A percentile compares a stretch with the other conserved stretches of the same genome.
Conservation (phyloP, 2,329 filamentous ascomycete species). For the Colletotrichum lentis region DNA sequence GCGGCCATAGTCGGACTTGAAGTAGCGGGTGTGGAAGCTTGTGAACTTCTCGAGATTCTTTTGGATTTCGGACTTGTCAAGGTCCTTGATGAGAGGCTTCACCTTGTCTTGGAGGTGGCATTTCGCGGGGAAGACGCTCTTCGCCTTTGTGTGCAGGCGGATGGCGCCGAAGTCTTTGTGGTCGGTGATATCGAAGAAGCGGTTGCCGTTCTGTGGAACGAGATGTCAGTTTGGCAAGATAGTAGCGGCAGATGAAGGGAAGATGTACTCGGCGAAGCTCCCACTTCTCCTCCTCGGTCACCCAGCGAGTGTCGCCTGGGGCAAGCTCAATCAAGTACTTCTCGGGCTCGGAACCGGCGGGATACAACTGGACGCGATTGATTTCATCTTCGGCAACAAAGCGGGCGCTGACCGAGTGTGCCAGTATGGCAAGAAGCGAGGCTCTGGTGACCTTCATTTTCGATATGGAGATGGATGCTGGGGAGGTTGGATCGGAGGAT, state of each 20-base stretch:
- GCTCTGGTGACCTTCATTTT: constrained; percentile 63
- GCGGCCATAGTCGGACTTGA: constrained; percentile 78
- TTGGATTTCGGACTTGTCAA: constrained; percentile 80
- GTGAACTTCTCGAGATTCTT: constrained; percentile 81
- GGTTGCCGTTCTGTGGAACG: constrained; percentile 74
- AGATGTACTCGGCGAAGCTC: constrained; percentile 75
- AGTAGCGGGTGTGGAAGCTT: constrained; percentile 83
- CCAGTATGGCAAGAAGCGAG: constrained; percentile 62
- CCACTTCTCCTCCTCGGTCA: constrained; percentile 97
- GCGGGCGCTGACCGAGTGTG: constrained; percentile 63
- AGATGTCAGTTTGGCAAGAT: not conserved
- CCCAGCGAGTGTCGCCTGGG: constrained; percentile 84
- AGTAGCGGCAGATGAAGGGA: not conserved
- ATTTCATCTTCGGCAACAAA: constrained; percentile 63
- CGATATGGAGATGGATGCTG: not conserved
- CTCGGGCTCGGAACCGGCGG: constrained; percentile 55
- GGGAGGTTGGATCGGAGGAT: constrained; percentile 5
- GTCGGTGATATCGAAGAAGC: constrained; percentile 95
- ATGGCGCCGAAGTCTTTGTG: constrained; percentile 68
- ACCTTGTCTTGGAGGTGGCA: constrained; percentile 72
- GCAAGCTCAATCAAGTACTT: constrained; percentile 82
- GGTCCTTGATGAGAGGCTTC: constrained; percentile 69
- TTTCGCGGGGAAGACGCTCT: constrained; percentile 72
- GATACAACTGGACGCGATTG: constrained; percentile 60
- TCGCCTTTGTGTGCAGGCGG: constrained; percentile 45